These are phyloP conservation scores for Lichenothelia convexa DNA, from an alignment of 495 filamentous ascomycete species.

Conservation along the genomic window DNA sequence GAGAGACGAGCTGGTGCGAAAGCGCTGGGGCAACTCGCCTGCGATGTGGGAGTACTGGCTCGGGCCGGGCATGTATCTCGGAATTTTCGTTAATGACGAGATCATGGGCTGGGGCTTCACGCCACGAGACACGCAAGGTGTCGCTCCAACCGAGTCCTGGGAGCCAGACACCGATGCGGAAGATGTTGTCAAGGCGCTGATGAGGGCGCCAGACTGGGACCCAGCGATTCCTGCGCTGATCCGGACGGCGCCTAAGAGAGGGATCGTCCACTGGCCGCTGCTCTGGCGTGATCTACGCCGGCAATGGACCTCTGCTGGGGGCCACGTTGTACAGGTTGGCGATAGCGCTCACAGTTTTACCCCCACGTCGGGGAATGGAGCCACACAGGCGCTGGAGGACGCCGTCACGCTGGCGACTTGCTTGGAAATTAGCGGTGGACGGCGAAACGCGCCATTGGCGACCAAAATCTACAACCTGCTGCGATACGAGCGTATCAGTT, in stretches of 20 bases:
- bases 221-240: slow-evolving; percentile 15
- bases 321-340: slow-evolving; percentile 19
- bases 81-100: no score
- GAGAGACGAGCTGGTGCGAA: not conserved
- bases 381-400: slow-evolving; percentile 21
- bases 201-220: slow-evolving; percentile 19
- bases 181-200: slow-evolving; percentile 36
- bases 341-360: slow-evolving; percentile 19
- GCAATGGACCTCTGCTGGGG: slow-evolving; percentile 16
- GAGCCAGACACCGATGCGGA: slow-evolving; percentile 31
- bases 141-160: slow-evolving; percentile 32
- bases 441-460: slow-evolving; percentile 4
- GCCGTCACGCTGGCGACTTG: slow-evolving; percentile 19
- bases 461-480: not conserved
- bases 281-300: slow-evolving; percentile 20
- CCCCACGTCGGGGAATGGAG: slow-evolving; percentile 19
- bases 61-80: no score
- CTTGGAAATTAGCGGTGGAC: slow-evolving; percentile 12
- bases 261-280: slow-evolving; percentile 19
- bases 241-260: slow-evolving; percentile 12
- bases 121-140: no score
- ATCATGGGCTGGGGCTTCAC: no score
- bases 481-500: slow-evolving; percentile 7
- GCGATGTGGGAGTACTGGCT: no score
- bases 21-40: no score